Evolutionary conservation across 106 monocot genomes (phyloP).

Genomic region (Vanilla planifolia): DNA sequence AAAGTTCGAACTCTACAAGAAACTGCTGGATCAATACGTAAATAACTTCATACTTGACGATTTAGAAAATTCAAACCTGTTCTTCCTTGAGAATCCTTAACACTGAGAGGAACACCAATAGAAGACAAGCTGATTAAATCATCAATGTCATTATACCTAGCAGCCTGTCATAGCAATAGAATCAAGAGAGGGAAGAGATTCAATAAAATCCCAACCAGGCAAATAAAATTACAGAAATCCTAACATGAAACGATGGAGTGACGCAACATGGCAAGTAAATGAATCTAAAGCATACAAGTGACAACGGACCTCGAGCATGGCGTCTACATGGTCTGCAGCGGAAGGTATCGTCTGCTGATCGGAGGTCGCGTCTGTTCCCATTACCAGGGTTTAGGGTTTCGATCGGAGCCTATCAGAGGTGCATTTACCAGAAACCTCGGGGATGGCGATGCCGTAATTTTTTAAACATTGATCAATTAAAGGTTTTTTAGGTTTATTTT

Average conservation of each 20-base stretch:
- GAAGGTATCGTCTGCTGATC: not conserved
- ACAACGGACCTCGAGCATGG: slow-evolving; percentile 17
- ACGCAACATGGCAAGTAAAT: not conserved
- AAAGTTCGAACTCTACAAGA: no score
- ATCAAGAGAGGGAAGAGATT: not conserved
- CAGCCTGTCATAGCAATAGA: slow-evolving; percentile 28
- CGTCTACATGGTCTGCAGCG: slow-evolving; percentile 14
- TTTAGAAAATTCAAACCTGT: slow-evolving; percentile 33
- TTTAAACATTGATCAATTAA: no score
- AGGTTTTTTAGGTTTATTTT: no score
- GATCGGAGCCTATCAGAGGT: no score
- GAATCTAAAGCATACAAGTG: not conserved
- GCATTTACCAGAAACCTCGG: no score
- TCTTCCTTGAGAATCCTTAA: slow-evolving; percentile 40
- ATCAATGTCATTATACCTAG: slow-evolving; percentile 61
- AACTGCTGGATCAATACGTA: no score
- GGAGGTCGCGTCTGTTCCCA: slow-evolving; percentile 15
- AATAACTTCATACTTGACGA: no score
- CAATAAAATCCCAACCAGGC: not conserved
- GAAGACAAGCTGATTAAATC: slow-evolving; percentile 40
- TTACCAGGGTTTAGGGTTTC: not conserved
- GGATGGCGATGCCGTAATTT: no score
- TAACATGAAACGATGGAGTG: not conserved
- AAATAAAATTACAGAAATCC: not conserved
- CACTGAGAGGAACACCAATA: slow-evolving; percentile 35